Conservation (phyloP, 2,329 filamentous ascomycete species). For the Torrubiellomyces zombiae region DNA sequence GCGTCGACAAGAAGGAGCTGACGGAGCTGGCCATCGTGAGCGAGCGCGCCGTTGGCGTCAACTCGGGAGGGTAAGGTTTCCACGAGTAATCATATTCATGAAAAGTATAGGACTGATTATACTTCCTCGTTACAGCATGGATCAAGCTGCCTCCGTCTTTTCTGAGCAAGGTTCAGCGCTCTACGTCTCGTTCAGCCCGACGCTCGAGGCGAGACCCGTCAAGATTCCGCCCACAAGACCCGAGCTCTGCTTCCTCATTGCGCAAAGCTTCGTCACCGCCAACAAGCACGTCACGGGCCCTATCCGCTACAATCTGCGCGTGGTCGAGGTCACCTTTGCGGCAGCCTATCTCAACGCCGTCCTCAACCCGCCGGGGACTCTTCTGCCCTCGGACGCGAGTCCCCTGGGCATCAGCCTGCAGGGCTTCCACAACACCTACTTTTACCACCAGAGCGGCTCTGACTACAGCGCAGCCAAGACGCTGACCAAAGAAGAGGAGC, state of each 20-base stretch:
- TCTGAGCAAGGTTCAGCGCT: constrained; percentile 72
- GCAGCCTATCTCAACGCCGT: constrained; percentile 49
- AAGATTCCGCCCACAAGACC: constrained; percentile 67
- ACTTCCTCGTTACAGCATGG: constrained; percentile 50
- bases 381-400: constrained; percentile 59
- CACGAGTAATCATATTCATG: not conserved
- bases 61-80: constrained; percentile 65
- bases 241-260: constrained; percentile 81
- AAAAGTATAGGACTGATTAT: constrained; percentile 3
- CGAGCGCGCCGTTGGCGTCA: constrained; percentile 86
- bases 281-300: constrained; percentile 92
- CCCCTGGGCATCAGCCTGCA: constrained; percentile 71
- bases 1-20: constrained; percentile 79
- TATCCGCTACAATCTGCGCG: constrained; percentile 89
- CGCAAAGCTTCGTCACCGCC: constrained; percentile 82
- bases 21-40: constrained; percentile 89
- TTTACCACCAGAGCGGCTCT: constrained; percentile 29
- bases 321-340: constrained; percentile 87
- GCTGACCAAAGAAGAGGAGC: constrained; percentile 42
- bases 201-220: constrained; percentile 59
- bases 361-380: constrained; percentile 36
- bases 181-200: constrained; percentile 77
- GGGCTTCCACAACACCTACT: constrained; percentile 75
- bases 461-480: constrained; percentile 25
- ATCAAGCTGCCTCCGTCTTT: constrained; percentile 92